phyloP scores from a whole-genome alignment of 345 rosid genomes.

The Citrus inodora region DNA sequence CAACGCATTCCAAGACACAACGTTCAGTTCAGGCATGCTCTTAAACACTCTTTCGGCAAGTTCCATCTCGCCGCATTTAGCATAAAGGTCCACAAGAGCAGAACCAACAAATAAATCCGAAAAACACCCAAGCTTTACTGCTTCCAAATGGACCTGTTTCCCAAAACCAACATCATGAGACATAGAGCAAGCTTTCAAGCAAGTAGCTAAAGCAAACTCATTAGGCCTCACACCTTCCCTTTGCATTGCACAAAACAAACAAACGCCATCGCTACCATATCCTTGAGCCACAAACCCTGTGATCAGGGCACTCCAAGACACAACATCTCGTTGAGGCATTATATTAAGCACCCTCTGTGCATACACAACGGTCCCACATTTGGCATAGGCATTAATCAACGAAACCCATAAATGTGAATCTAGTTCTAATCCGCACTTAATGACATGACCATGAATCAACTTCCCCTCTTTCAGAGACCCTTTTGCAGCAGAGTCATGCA shows the following conservation, averaged over 20 bases:
- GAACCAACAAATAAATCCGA: slow-evolving; percentile 42
- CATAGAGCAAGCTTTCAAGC: slow-evolving; percentile 41
- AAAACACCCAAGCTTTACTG: slow-evolving; percentile 28
- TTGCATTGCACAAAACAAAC: slow-evolving; percentile 28
- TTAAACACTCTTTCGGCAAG: slow-evolving; percentile 34
- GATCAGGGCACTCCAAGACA: slow-evolving; percentile 43
- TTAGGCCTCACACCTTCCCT: slow-evolving; percentile 37
- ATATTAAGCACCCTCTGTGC: slow-evolving; percentile 34
- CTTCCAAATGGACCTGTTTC: slow-evolving; percentile 40
- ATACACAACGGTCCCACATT: slow-evolving; percentile 25
- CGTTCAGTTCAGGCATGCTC: slow-evolving; percentile 36
- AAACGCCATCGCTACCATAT: slow-evolving; percentile 20
- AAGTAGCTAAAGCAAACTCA: slow-evolving; percentile 31
- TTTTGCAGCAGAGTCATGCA: slow-evolving; percentile 35
- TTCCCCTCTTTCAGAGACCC: slow-evolving; percentile 28
- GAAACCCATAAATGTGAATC: slow-evolving; percentile 45
- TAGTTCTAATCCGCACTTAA: slow-evolving; percentile 19
- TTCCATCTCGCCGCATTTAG: slow-evolving; percentile 39
- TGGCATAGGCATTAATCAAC: slow-evolving; percentile 30
- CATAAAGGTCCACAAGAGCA: slow-evolving; percentile 44
- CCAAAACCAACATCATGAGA: slow-evolving; percentile 32
- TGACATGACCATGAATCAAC: slow-evolving; percentile 28
- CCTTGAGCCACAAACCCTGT: slow-evolving; percentile 32
- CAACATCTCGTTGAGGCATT: slow-evolving; percentile 44
- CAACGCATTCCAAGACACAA: slow-evolving; percentile 40